phyloP scores from a whole-genome alignment of 208 protist genomes.

The Phytomonas serpens region DNA sequence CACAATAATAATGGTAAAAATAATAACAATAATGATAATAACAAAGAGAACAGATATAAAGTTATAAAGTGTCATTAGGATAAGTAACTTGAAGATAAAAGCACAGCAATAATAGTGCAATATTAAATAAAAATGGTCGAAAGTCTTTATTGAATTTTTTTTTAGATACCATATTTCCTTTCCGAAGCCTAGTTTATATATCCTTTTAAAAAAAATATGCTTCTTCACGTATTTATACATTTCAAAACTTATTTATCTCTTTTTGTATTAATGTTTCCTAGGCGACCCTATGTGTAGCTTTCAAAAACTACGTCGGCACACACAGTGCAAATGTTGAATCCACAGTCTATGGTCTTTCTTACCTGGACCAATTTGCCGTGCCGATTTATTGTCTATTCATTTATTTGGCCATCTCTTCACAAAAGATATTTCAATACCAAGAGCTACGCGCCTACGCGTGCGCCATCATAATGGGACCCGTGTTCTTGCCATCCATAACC shows the following conservation, averaged over 20 bases:
- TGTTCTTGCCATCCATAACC: not conserved
- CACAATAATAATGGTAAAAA: constrained; percentile 3
- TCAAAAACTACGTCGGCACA: not conserved
- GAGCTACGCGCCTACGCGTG: not conserved
- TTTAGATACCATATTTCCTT: constrained; percentile 5
- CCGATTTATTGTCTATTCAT: too few species aligned
- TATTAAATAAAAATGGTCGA: constrained; percentile 10
- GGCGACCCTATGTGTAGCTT: not conserved
- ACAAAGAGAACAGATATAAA: constrained; percentile 13
- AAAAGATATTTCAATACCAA: too few species aligned
- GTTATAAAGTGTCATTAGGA: constrained; percentile 14
- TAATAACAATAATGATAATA: constrained; percentile 20
- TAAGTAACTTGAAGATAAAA: constrained; percentile 10
- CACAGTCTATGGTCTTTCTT: too few species aligned
- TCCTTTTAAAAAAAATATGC: not conserved
- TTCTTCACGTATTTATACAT: constrained; percentile 5
- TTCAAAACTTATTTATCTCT: not conserved
- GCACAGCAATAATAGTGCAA: constrained; percentile 6
- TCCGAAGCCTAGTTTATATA: constrained; percentile 1
- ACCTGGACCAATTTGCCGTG: too few species aligned
- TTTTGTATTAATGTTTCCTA: not conserved
- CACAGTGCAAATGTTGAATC: too few species aligned
- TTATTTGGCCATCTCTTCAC: too few species aligned
- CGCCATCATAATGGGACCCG: not conserved
- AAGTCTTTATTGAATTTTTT: constrained; percentile 14